These are phyloP conservation scores for Aspergillus oerlinghausenensis DNA, from an alignment of 2,329 filamentous ascomycete genomes.

Conservation along the genomic window DNA sequence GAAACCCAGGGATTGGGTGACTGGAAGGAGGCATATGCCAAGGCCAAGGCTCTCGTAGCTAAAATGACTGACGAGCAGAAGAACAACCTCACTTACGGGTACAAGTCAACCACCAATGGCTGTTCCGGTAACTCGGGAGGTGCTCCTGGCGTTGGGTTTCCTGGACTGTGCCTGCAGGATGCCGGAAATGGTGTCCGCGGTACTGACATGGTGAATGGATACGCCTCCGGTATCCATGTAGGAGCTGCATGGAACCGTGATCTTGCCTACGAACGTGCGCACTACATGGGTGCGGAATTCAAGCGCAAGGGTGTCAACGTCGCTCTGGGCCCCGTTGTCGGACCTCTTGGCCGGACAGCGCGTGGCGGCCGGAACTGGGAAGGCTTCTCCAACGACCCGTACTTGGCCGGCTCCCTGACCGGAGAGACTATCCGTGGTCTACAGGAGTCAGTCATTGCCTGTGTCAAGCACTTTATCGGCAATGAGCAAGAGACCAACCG, in stretches of 20 bases:
- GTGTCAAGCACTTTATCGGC: constrained; percentile 49
- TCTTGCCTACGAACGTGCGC: constrained; percentile 49
- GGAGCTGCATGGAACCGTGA: constrained; percentile 51
- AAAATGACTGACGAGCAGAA: neutral
- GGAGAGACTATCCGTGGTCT: constrained; percentile 37
- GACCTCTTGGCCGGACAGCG: constrained; percentile 40
- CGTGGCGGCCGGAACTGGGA: constrained; percentile 44
- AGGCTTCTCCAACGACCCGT: constrained; percentile 39
- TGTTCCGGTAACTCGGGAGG: neutral
- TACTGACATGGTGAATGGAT: constrained; percentile 42
- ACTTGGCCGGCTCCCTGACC: constrained; percentile 36
- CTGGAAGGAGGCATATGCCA: neutral
- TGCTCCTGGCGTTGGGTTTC: neutral
- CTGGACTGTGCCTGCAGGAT: neutral
- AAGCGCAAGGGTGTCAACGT: constrained; percentile 45
- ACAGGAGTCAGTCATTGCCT: constrained; percentile 40
- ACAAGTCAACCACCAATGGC: neutral
- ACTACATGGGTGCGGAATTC: constrained; percentile 56
- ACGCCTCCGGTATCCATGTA: constrained; percentile 37
- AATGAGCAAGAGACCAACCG: constrained; percentile 55
- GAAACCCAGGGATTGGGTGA: neutral
- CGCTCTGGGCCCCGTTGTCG: constrained; percentile 36
- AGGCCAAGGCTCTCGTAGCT: neutral
- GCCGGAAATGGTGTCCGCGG: neutral
- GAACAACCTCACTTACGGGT: neutral